Conservation (phyloP, 257 asterid genomes). For the Capsicum rhomboideum region DNA sequence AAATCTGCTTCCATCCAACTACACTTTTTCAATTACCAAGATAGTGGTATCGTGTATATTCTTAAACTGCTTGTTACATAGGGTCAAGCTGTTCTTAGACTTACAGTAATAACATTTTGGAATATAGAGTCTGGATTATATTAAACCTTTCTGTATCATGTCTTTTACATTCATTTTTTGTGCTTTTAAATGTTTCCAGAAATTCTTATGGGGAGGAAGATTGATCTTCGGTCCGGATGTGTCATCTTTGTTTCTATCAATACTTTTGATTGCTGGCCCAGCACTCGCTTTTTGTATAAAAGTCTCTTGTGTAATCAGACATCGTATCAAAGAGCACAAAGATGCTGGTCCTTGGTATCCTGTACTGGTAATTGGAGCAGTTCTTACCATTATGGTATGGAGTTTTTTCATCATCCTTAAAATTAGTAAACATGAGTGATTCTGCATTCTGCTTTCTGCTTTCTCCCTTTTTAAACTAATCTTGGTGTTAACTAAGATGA, state of each 20-base stretch:
- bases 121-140: background rate
- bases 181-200: conserved; percentile 41
- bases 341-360: conserved; percentile 51
- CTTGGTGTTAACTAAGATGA: background rate
- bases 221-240: conserved; percentile 89
- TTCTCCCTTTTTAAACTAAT: background rate
- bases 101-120: background rate
- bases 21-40: background rate
- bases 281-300: conserved; percentile 56
- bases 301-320: conserved; percentile 26
- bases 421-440: background rate
- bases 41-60: background rate
- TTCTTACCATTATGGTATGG: conserved; percentile 57
- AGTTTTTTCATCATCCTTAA: conserved; percentile 6
- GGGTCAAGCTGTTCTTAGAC: background rate
- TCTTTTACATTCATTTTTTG: background rate
- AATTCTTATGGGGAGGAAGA: conserved; percentile 82
- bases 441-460: background rate
- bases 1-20: background rate
- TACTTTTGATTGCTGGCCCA: conserved; percentile 53
- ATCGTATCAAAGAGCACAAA: conserved; percentile 25
- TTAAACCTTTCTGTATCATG: background rate
- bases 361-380: conserved; percentile 42
- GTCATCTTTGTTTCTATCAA: conserved; percentile 54
- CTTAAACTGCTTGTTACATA: background rate